Conservation (phyloP, 108 stramenopile species). For the Pseudonitzschia delicatissima region DNA sequence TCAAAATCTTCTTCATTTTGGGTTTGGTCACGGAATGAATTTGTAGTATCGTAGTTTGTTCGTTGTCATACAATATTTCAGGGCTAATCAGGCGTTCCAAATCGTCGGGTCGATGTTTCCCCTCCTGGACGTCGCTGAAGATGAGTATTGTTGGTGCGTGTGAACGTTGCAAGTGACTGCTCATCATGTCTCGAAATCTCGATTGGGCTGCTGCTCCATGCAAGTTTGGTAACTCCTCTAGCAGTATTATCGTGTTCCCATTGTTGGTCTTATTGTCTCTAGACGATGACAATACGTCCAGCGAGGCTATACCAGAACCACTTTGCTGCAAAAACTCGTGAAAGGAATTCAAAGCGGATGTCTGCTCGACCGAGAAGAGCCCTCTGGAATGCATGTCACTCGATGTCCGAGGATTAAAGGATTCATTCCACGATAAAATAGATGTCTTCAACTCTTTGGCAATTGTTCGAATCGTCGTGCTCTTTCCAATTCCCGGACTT, state of each 20-base stretch:
- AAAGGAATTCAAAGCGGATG: constrained; percentile 61
- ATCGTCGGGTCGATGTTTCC: constrained; percentile 74
- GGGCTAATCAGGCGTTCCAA: constrained; percentile 65
- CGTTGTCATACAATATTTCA: constrained; percentile 44
- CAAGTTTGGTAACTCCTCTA: constrained; percentile 76
- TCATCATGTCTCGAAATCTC: constrained; percentile 66
- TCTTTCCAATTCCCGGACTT: constrained; percentile 78
- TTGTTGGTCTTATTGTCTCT: background rate
- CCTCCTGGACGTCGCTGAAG: constrained; percentile 75
- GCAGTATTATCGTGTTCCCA: constrained; percentile 47
- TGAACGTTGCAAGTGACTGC: constrained; percentile 49
- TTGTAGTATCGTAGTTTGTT: constrained; percentile 41
- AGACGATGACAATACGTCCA: constrained; percentile 15
- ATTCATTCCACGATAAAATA: constrained; percentile 70
- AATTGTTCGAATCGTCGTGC: constrained; percentile 54
- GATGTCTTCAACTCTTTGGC: constrained; percentile 52
- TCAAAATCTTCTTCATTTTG: constrained; percentile 69
- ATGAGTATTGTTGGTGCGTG: constrained; percentile 65
- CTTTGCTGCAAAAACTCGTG: constrained; percentile 59
- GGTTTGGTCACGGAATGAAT: constrained; percentile 71
- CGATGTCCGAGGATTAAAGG: constrained; percentile 32
- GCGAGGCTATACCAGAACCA: constrained; percentile 56
- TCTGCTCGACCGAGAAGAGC: constrained; percentile 31
- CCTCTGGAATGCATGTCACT: background rate
- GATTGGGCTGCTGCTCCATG: constrained; percentile 45